Evolutionary conservation across 148 eudicot species (phyloP).

Genomic region (Pharnaceum exiguum): DNA sequence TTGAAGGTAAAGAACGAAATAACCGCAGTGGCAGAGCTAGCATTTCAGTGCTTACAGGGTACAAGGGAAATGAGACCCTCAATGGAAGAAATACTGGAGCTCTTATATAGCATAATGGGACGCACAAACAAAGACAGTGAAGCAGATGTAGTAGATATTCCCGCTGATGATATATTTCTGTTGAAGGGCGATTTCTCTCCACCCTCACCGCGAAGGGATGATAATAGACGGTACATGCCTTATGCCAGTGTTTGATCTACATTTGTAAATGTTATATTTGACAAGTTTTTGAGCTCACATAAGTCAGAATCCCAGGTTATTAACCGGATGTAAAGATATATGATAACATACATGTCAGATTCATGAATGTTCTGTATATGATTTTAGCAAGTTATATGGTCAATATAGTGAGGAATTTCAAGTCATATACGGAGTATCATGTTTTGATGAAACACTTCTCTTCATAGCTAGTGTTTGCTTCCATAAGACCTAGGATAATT

Average conservation of each 20-base stretch:
- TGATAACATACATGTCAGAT: not conserved
- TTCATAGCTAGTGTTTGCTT: too few species aligned
- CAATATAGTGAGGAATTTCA: not conserved
- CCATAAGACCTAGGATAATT: too few species aligned
- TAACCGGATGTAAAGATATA: not conserved
- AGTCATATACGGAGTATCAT: too few species aligned
- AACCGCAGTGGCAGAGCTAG: slow-evolving; percentile 25
- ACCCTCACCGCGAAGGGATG: slow-evolving; percentile 18
- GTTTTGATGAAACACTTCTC: too few species aligned
- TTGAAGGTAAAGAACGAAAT: slow-evolving; percentile 16
- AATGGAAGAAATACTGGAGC: slow-evolving; percentile 20
- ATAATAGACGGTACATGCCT: not conserved
- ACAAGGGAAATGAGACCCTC: slow-evolving; percentile 32
- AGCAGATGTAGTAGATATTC: slow-evolving; percentile 26
- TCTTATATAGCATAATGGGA: slow-evolving; percentile 6
- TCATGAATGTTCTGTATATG: not conserved
- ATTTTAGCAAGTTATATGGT: not conserved
- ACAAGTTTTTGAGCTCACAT: too few species aligned
- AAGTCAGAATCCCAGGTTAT: too few species aligned
- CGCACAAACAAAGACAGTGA: not conserved
- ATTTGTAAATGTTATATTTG: not conserved
- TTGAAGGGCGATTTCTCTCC: slow-evolving; percentile 17
- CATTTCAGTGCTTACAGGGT: slow-evolving; percentile 27
- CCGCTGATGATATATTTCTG: slow-evolving; percentile 20
- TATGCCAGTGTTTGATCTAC: slow-evolving; percentile 23